A percentile compares a stretch with the other conserved stretches of the same genome.
Evolutionary conservation across 164 flowering plant species (phyloP).

Genomic region (Vitis vinifera): DNA sequence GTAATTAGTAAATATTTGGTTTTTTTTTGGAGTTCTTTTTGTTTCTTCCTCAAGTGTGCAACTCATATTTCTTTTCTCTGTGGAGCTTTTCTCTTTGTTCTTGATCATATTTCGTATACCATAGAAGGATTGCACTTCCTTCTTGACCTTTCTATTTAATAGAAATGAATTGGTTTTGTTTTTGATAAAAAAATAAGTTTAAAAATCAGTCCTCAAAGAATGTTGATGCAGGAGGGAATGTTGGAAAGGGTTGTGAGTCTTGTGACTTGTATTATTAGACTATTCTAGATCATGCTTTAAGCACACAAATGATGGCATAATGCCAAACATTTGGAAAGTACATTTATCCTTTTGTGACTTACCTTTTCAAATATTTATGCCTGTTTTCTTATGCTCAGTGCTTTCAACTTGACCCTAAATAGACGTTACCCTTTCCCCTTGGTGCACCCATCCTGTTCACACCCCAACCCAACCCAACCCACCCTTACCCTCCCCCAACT

Average conservation of each 20-base stretch:
- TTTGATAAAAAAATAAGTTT: background rate
- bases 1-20: background rate
- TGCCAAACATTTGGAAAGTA: background rate
- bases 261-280: background rate
- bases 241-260: background rate
- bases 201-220: background rate
- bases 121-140: too few relatives aligned
- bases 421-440: background rate
- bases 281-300: background rate
- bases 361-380: background rate
- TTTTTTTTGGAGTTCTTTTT: too few relatives aligned
- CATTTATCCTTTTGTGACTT: background rate
- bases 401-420: background rate
- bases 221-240: background rate
- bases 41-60: too few relatives aligned
- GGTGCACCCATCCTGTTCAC: too few relatives aligned
- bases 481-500: too few relatives aligned
- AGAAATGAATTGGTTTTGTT: too few relatives aligned
- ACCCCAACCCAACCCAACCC: too few relatives aligned
- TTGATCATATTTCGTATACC: too few relatives aligned
- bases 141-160: too few relatives aligned
- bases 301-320: background rate
- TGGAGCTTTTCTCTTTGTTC: too few relatives aligned
- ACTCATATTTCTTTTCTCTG: too few relatives aligned
- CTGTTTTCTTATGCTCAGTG: background rate